Evolutionary conservation across 2,329 filamentous ascomycete genomes (phyloP), one percentile per base, ranked within the genome.

Genomic region (Leptographium galeiforme): DNA sequence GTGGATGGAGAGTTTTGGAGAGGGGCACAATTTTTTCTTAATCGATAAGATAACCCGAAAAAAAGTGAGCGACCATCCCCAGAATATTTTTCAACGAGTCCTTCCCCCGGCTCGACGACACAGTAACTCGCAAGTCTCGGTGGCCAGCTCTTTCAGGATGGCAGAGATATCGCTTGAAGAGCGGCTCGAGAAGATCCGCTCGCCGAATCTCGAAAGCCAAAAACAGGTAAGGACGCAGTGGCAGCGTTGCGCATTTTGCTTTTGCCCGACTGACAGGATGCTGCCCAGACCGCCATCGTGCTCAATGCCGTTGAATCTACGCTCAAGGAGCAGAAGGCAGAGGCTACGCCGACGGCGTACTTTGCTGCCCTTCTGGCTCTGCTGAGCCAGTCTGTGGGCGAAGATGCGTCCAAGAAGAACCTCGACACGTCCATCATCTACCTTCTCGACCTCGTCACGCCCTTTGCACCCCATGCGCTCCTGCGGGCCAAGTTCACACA

Each of bases 121-220:
- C 33, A 40, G 18, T 34, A 39, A 40, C 36, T 39, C 18, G 2
- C 36, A 25, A 30, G 47, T 49, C 34, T 49, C 36, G n/a, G 8
- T 18, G 19, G 47, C 14, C 18, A 11, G 13, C 4, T 11, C 30
- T 45, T 36, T n/a, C 48, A 55, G 45, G 56, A 79, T 78, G 76
- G 68, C 71, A 62, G 70, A 71, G 59, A 66, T 70, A 61, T 71
- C 75, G 60, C 65, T 97, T 64, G 82, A 85, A 67, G 90, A 95
- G 75, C 94, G 89, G 76, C 81, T 97, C 68, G 87, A 90, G 73
- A 95, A 94, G 79, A 96, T 97, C 69, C 87, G 91, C 72, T 93
- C 87, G 65, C 91, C 91, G 54, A 95, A 95, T 71, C 81, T 96
- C 63, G 87, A 96, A 70, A 95, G 87, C 68, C 89, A 95, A 72